Conservation (phyloP, 306 rosid genomes). For the Sophora flavescens region DNA sequence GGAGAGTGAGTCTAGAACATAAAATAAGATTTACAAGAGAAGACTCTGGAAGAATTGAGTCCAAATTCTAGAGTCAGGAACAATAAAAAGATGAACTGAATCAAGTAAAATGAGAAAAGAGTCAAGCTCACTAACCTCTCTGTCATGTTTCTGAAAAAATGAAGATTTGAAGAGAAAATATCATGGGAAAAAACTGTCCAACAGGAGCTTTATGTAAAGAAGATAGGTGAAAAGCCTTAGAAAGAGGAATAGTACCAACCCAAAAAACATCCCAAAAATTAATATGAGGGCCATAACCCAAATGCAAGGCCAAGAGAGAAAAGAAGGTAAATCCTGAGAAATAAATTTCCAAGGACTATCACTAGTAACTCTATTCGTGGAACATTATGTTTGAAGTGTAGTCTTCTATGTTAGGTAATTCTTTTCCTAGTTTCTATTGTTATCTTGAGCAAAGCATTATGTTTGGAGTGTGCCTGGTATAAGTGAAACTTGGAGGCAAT, state of each 20-base stretch:
- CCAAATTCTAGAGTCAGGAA: too few relatives aligned
- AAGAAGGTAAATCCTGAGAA: too few relatives aligned
- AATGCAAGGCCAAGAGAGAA: too few relatives aligned
- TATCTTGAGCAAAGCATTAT: conserved; percentile 30
- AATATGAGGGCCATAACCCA: too few relatives aligned
- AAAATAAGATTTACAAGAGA: background rate
- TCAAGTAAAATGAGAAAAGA: background rate
- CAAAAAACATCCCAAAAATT: too few relatives aligned
- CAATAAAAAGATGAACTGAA: background rate
- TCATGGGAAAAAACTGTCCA: background rate
- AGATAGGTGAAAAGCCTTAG: background rate
- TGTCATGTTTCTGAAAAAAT: background rate
- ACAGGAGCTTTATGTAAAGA: background rate
- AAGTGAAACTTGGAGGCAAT: conserved; percentile 34
- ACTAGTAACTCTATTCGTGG: too few relatives aligned
- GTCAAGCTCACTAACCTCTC: background rate
- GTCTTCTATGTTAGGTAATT: conserved; percentile 23
- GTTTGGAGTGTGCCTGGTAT: conserved; percentile 35
- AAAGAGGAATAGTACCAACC: background rate
- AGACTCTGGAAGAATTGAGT: background rate
- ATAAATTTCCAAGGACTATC: too few relatives aligned
- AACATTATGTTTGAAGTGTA: background rate
- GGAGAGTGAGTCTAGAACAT: background rate
- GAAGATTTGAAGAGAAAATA: background rate
- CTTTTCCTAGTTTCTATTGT: conserved; percentile 17